Conservation (phyloP, 805 yeast species). For the Metschnikowia henanensis region DNA sequence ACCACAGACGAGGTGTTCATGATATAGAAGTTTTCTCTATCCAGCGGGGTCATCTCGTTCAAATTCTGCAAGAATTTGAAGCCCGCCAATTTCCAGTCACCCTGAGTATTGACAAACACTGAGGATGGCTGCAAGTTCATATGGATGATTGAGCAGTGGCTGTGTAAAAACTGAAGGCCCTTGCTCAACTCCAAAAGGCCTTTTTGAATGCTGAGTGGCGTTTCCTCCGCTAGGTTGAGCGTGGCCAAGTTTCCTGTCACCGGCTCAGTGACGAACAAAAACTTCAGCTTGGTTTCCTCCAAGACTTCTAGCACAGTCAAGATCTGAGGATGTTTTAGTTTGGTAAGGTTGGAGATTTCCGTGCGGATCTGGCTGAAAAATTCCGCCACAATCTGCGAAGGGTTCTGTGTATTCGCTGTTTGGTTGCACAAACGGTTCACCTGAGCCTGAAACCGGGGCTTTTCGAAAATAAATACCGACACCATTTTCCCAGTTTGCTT, state of each 20-base stretch:
- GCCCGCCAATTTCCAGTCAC: slow-evolving; percentile 94
- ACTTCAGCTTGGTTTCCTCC: slow-evolving; percentile 78
- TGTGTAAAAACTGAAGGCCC: slow-evolving; percentile 82
- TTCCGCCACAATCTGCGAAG: slow-evolving; percentile 58
- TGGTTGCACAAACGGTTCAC: slow-evolving; percentile 40
- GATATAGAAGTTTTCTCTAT: slow-evolving; percentile 57
- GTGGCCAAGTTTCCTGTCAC: slow-evolving; percentile 57
- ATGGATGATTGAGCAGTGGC: slow-evolving; percentile 72
- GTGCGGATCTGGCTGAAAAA: slow-evolving; percentile 60
- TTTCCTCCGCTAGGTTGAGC: slow-evolving; percentile 39
- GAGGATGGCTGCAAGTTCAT: slow-evolving; percentile 77
- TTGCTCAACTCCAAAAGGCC: slow-evolving; percentile 79
- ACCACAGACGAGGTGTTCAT: slow-evolving; percentile 75
- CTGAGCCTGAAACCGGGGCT: slow-evolving; percentile 64
- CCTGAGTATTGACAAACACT: slow-evolving; percentile 72
- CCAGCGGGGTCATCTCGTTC: slow-evolving; percentile 47
- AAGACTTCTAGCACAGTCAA: slow-evolving; percentile 83
- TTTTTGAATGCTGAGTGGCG: slow-evolving; percentile 73
- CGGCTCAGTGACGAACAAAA: slow-evolving; percentile 83
- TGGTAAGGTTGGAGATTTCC: slow-evolving; percentile 72
- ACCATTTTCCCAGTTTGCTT: slow-evolving; percentile 59
- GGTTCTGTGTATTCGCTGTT: slow-evolving; percentile 36
- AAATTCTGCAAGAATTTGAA: slow-evolving; percentile 49
- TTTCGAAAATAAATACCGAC: slow-evolving; percentile 86
- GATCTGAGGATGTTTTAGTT: slow-evolving; percentile 86